phyloP scores from a whole-genome alignment of 2,329 filamentous ascomycete genomes.

The Cladophialophora bantiana region DNA sequence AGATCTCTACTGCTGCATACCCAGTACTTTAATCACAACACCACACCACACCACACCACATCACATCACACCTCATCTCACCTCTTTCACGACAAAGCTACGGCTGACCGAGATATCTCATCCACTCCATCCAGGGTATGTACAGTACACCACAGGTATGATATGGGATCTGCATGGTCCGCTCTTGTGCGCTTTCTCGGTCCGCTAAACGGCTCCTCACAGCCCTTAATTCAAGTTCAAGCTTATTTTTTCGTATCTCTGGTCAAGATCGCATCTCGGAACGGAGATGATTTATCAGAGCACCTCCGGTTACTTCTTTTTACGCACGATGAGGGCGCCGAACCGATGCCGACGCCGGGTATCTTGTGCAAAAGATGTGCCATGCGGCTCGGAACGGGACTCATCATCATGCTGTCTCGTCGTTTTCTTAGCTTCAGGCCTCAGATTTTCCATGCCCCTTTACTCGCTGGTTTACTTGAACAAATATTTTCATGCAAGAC shows the following conservation, averaged over 20 bases:
- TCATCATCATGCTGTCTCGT: neutral
- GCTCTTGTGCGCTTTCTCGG: neutral
- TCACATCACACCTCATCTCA: neutral
- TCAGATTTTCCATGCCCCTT: neutral
- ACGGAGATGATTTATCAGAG: slow-evolving; percentile 5
- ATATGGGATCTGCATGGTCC: neutral
- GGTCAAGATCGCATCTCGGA: neutral
- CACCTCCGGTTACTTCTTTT: neutral
- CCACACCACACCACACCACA: neutral
- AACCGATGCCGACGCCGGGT: neutral
- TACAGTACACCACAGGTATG: neutral
- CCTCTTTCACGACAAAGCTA: neutral
- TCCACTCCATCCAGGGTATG: neutral
- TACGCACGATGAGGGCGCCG: no score
- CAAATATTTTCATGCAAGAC: neutral
- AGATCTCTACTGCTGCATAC: no score
- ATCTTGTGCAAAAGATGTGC: slow-evolving; percentile 9
- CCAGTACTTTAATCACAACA: neutral
- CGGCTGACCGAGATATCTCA: neutral
- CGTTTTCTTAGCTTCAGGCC: neutral
- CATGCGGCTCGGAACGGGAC: slow-evolving; percentile 3
- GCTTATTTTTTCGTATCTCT: neutral
- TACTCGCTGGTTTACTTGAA: neutral
- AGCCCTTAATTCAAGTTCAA: neutral
- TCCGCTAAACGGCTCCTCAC: neutral